phyloP scores from a whole-genome alignment of 1,139 yeast genomes.

The Pneumocystis murina region DNA sequence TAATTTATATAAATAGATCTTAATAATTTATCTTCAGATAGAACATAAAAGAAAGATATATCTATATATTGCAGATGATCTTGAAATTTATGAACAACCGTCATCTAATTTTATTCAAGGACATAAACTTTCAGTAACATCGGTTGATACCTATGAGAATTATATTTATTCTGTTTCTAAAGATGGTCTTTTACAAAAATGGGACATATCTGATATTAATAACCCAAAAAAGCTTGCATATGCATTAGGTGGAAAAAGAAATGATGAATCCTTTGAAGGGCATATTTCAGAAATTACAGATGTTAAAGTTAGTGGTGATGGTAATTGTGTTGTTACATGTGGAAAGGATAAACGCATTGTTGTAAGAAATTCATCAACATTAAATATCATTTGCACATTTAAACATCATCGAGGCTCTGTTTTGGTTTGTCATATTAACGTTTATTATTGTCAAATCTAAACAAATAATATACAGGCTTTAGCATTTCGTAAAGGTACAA shows the following conservation, averaged over 20 bases:
- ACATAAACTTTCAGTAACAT: constrained; percentile 16
- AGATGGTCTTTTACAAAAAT: constrained; percentile 65
- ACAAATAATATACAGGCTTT: constrained; percentile 28
- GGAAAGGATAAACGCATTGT: constrained; percentile 68
- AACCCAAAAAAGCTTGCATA: constrained; percentile 37
- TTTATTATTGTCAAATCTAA: background rate
- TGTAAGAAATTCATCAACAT: constrained; percentile 71
- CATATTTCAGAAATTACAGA: constrained; percentile 65
- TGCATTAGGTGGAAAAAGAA: constrained; percentile 22
- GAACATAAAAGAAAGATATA: constrained; percentile 8
- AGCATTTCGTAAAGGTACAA: constrained; percentile 63
- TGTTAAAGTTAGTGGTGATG: constrained; percentile 77
- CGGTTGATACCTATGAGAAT: constrained; percentile 38
- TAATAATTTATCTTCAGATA: constrained; percentile 43
- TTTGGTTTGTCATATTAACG: constrained; percentile 19
- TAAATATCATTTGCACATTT: constrained; percentile 59
- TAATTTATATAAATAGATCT: constrained; percentile 53
- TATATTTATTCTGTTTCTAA: constrained; percentile 70
- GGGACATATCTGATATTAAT: constrained; percentile 43
- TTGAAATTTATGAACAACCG: background rate
- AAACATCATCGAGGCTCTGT: constrained; percentile 60
- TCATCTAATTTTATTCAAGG: constrained; percentile 31
- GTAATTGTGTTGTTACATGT: constrained; percentile 78
- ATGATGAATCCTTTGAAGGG: constrained; percentile 33
- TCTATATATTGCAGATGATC: constrained; percentile 2